phyloP scores from a whole-genome alignment of 805 yeast species.

The Ogataea populi-albae region DNA sequence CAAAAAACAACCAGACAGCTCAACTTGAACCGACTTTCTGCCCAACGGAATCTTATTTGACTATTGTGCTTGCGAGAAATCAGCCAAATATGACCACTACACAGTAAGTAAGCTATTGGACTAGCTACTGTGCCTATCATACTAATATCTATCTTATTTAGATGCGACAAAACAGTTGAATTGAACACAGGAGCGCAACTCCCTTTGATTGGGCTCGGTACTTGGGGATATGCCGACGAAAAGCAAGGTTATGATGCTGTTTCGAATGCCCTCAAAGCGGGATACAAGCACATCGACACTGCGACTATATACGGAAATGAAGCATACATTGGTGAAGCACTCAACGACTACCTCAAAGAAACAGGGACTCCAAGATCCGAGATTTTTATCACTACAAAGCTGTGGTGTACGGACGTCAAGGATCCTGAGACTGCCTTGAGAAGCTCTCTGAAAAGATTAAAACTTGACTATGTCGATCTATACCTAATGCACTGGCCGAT shows the following conservation, averaged over 20 bases:
- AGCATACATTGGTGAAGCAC: slow-evolving; percentile 61
- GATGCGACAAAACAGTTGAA: no score
- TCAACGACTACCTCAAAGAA: slow-evolving; percentile 30
- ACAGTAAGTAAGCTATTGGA: no score
- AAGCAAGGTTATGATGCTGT: slow-evolving; percentile 48
- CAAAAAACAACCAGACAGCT: no score
- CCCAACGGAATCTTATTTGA: no score
- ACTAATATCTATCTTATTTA: no score
- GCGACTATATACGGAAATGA: slow-evolving; percentile 73
- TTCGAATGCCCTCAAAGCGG: slow-evolving; percentile 57
- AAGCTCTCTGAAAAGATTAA: slow-evolving; percentile 46
- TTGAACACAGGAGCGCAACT: slow-evolving; percentile 60
- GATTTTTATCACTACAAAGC: slow-evolving; percentile 59
- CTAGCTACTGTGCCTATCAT: no score
- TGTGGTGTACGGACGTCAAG: slow-evolving; percentile 42
- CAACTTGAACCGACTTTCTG: no score
- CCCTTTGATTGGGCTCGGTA: slow-evolving; percentile 71
- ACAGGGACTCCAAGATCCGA: slow-evolving; percentile 45
- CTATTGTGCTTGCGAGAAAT: no score
- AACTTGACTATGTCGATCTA: slow-evolving; percentile 60
- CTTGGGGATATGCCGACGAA: slow-evolving; percentile 42
- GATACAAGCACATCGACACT: slow-evolving; percentile 73
- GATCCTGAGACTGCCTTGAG: slow-evolving; percentile 47
- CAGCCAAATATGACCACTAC: no score
- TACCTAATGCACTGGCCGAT: slow-evolving; percentile 69